Evolutionary conservation across 2,329 filamentous ascomycete species (phyloP).

Genomic region (Tolypocladium tundrense): DNA sequence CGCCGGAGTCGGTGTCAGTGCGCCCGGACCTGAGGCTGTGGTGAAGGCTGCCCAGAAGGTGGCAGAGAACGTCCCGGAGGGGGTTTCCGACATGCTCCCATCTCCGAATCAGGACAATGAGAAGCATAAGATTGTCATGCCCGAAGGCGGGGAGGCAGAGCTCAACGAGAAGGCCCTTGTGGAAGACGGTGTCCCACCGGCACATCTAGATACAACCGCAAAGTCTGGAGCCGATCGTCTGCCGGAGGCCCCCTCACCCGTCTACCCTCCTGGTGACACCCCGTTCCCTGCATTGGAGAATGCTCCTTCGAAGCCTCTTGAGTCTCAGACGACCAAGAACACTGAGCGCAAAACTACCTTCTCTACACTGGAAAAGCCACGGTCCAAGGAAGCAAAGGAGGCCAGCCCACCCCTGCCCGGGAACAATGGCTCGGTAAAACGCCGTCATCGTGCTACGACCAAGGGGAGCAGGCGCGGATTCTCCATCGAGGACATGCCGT

Average conservation of each 20-base stretch:
- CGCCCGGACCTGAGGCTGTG: slow-evolving; percentile 29
- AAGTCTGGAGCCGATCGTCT: not conserved
- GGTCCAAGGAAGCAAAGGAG: slow-evolving; percentile 23
- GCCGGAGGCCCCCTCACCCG: not conserved
- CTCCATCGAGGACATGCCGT: slow-evolving; percentile 65
- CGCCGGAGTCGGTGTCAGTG: slow-evolving; percentile 29
- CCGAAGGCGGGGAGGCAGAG: slow-evolving; percentile 16
- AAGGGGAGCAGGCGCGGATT: slow-evolving; percentile 57
- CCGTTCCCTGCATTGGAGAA: slow-evolving; percentile 39
- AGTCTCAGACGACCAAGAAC: slow-evolving; percentile 26
- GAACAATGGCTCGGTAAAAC: slow-evolving; percentile 41
- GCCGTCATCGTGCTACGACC: slow-evolving; percentile 59
- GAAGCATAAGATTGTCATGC: slow-evolving; percentile 20
- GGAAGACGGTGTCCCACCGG: not conserved
- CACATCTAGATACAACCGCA: not conserved
- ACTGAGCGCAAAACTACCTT: slow-evolving; percentile 46
- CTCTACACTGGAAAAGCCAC: slow-evolving; percentile 39
- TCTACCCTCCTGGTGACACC: slow-evolving; percentile 26
- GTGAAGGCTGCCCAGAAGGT: slow-evolving; percentile 22
- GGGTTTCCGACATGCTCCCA: slow-evolving; percentile 15
- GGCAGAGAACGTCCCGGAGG: slow-evolving; percentile 23
- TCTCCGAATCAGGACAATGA: slow-evolving; percentile 12
- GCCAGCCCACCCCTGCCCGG: slow-evolving; percentile 19
- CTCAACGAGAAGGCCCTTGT: slow-evolving; percentile 22
- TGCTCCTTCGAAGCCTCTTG: slow-evolving; percentile 19